Percentiles rank a stretch among this genome's conserved stretches.
These are phyloP conservation scores for Trichophyton simii DNA, from an alignment of 2,329 filamentous ascomycete species.

Conservation along the genomic window DNA sequence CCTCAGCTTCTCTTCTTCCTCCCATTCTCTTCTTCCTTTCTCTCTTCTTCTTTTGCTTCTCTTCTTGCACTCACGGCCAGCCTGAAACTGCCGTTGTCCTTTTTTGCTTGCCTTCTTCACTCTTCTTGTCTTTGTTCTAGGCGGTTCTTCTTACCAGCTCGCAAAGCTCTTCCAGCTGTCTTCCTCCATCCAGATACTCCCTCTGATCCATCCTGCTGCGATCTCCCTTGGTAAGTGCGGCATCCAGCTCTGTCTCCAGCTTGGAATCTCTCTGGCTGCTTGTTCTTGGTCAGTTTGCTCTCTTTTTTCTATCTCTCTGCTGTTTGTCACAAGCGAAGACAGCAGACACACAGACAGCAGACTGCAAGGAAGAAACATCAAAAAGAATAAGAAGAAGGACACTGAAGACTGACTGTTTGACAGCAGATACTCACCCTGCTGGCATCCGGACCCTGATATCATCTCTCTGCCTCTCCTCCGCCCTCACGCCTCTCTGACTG, in stretches of 20 bases:
- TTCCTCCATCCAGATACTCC: neutral
- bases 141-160: constrained; percentile 10
- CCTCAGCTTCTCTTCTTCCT: neutral
- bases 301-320: neutral
- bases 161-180: neutral
- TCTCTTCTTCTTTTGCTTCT: neutral
- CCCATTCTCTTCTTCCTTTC: constrained; percentile 3
- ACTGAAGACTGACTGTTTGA: too few species aligned
- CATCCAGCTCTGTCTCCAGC: neutral
- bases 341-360: too few species aligned
- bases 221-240: too few species aligned
- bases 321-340: neutral
- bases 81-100: neutral
- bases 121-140: constrained; percentile 13
- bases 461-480: neutral
- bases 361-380: too few species aligned
- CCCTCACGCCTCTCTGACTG: neutral
- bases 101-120: constrained; percentile 8
- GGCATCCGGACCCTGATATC: neutral
- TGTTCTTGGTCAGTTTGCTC: neutral
- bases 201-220: too few species aligned
- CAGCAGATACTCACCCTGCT: too few species aligned
- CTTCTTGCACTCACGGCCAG: neutral
- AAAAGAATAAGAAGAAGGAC: too few species aligned
- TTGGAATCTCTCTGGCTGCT: neutral